Evolutionary conservation across 805 yeast species (phyloP).

Genomic region (Suhomyces kilbournensis): DNA sequence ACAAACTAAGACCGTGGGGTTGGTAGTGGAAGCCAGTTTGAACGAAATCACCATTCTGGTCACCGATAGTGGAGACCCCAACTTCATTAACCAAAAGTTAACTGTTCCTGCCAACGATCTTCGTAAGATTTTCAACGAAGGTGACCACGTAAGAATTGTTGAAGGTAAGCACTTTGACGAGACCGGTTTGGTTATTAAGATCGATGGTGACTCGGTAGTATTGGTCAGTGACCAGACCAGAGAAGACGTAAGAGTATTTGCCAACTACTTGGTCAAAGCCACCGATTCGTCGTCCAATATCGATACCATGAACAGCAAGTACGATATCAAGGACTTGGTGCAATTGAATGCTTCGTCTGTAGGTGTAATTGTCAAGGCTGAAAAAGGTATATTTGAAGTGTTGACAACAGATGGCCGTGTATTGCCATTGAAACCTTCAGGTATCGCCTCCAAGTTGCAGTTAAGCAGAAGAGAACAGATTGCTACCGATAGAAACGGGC

Average conservation of each 20-base stretch:
- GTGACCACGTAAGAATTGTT: conserved; percentile 92
- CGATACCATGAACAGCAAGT: conserved; percentile 70
- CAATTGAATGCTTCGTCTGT: conserved; percentile 81
- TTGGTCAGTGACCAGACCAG: conserved; percentile 85
- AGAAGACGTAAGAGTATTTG: conserved; percentile 87
- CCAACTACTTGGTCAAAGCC: conserved; percentile 86
- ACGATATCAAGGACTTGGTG: conserved; percentile 85
- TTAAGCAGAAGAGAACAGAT: conserved; percentile 64
- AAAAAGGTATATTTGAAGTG: conserved; percentile 79
- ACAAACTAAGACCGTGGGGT: conserved; percentile 85
- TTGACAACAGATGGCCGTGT: conserved; percentile 80
- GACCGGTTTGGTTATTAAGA: conserved; percentile 87
- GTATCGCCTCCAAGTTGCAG: conserved; percentile 78
- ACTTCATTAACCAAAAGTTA: conserved; percentile 53
- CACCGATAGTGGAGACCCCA: conserved; percentile 55
- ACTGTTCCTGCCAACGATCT: conserved; percentile 81
- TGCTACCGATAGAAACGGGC: conserved; percentile 83
- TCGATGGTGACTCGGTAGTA: conserved; percentile 82
- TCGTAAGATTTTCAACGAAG: conserved; percentile 81
- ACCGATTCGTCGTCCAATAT: conserved; percentile 66
- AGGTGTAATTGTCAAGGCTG: conserved; percentile 88
- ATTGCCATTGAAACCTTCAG: conserved; percentile 66
- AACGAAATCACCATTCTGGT: conserved; percentile 51
- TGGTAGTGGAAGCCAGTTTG: conserved; percentile 62
- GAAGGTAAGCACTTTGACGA: conserved; percentile 92